Percentiles rank a stretch among this genome's conserved stretches.
These are phyloP conservation scores for Kazachstania psychrophila DNA, from an alignment of 805 yeast genomes.

Conservation along the genomic window DNA sequence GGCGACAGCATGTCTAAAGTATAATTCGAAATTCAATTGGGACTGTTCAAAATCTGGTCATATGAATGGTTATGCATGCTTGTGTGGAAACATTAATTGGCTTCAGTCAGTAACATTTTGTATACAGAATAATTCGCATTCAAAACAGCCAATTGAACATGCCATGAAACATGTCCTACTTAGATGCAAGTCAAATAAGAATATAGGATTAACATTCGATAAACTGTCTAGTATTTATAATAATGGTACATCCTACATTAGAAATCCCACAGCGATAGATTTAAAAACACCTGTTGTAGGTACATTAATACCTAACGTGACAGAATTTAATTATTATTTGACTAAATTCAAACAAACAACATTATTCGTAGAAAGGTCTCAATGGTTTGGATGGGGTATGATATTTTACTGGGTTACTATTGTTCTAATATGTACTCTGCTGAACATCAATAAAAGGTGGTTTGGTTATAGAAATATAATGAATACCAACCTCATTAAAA, in stretches of 20 bases:
- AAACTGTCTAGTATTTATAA: constrained; percentile 26
- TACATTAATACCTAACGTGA: constrained; percentile 29
- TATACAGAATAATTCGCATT: constrained; percentile 29
- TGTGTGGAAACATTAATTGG: constrained; percentile 37
- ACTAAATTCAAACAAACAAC: constrained; percentile 32
- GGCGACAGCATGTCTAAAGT: constrained; percentile 15
- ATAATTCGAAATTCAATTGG: constrained; percentile 35
- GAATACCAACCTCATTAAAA: constrained; percentile 14
- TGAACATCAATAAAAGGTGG: constrained; percentile 22
- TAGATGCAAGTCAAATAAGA: constrained; percentile 19
- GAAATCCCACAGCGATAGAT: constrained; percentile 26
- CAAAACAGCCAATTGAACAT: constrained; percentile 28
- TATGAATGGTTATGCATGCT: constrained; percentile 31
- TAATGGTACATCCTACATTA: constrained; percentile 31
- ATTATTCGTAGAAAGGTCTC: constrained; percentile 32
- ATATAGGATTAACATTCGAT: background rate
- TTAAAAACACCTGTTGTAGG: constrained; percentile 17
- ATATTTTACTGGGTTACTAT: constrained; percentile 35
- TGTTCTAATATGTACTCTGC: constrained; percentile 26
- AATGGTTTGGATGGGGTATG: constrained; percentile 40
- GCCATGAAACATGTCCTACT: constrained; percentile 33
- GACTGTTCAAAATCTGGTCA: constrained; percentile 34
- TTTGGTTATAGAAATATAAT: constrained; percentile 17
- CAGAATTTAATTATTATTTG: constrained; percentile 29
- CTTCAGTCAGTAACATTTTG: constrained; percentile 37